A percentile compares a stretch with the other conserved stretches of the same genome.
Evolutionary conservation across 2,329 filamentous ascomycete species (phyloP).

Genomic region (Trichoderma semiorbis): DNA sequence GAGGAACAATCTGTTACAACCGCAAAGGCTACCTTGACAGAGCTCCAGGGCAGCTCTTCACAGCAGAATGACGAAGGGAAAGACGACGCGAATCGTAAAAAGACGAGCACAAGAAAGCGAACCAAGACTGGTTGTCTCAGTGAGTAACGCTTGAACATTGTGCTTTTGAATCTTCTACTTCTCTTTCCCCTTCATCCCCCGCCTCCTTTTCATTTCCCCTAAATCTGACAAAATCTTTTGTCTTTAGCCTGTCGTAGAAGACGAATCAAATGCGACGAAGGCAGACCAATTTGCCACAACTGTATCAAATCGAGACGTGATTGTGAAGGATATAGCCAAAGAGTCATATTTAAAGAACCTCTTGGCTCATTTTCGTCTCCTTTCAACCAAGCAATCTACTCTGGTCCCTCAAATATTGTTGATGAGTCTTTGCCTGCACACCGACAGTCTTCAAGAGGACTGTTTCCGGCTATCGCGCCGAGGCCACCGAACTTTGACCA

Average conservation of each 20-base stretch:
- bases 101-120: conserved; percentile 57
- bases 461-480: conserved; percentile 46
- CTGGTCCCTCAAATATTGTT: conserved; percentile 34
- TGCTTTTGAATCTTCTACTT: not conserved
- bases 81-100: conserved; percentile 45
- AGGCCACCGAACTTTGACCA: conserved; percentile 40
- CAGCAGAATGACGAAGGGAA: conserved; percentile 36
- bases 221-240: conserved; percentile 19
- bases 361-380: conserved; percentile 33
- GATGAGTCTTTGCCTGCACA: conserved; percentile 26
- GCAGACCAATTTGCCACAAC: conserved; percentile 75
- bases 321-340: conserved; percentile 81
- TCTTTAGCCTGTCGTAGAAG: conserved; percentile 79
- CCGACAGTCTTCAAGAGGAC: conserved; percentile 39
- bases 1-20: conserved; percentile 7
- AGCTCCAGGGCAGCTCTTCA: conserved; percentile 29
- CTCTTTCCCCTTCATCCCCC: not conserved
- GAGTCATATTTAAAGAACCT: conserved; percentile 75
- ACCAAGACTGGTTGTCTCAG: conserved; percentile 93
- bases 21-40: not conserved
- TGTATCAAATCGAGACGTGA: conserved; percentile 81
- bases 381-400: conserved; percentile 42
- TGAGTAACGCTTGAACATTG: conserved; percentile 43
- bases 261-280: conserved; percentile 96
- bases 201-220: not conserved